Conservation (phyloP, 441 rosid genomes). For the Pelargonium myrrhifolium region DNA sequence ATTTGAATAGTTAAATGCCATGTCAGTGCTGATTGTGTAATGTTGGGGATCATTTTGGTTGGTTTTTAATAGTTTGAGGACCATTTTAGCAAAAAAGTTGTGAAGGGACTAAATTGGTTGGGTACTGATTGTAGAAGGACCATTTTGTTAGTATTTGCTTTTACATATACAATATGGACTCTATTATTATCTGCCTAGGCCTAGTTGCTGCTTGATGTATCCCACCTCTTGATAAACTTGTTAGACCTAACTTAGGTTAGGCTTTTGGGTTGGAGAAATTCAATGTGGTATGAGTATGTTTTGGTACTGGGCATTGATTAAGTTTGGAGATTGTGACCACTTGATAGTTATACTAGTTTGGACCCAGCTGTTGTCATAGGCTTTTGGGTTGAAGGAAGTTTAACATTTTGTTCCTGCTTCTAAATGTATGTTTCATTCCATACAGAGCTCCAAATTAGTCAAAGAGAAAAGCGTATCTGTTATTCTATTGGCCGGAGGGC, state of each 20-base stretch:
- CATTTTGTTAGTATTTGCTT: too few relatives aligned
- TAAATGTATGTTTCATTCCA: conserved; percentile 4
- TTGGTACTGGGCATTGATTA: background rate
- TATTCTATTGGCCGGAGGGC: conserved; percentile 85
- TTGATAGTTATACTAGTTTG: background rate
- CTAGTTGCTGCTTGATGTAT: background rate
- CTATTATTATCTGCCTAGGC: background rate
- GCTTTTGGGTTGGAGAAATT: background rate
- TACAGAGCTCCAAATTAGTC: conserved; percentile 38
- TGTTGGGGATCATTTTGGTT: too few relatives aligned
- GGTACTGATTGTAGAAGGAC: too few relatives aligned
- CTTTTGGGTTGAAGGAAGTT: background rate
- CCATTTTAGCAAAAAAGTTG: too few relatives aligned
- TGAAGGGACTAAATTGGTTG: too few relatives aligned
- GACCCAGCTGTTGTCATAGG: background rate
- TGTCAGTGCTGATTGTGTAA: too few relatives aligned
- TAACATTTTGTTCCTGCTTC: background rate
- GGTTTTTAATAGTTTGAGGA: too few relatives aligned
- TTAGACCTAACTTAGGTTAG: background rate
- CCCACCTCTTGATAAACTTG: background rate
- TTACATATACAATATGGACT: background rate
- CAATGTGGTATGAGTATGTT: background rate
- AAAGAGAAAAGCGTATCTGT: conserved; percentile 77
- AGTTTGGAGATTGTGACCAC: too few relatives aligned
- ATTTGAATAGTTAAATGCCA: too few relatives aligned